Evolutionary conservation across 257 asterid genomes (phyloP), one percentile per base, ranked within the genome.

Genomic region (Jacaranda mimosifolia): DNA sequence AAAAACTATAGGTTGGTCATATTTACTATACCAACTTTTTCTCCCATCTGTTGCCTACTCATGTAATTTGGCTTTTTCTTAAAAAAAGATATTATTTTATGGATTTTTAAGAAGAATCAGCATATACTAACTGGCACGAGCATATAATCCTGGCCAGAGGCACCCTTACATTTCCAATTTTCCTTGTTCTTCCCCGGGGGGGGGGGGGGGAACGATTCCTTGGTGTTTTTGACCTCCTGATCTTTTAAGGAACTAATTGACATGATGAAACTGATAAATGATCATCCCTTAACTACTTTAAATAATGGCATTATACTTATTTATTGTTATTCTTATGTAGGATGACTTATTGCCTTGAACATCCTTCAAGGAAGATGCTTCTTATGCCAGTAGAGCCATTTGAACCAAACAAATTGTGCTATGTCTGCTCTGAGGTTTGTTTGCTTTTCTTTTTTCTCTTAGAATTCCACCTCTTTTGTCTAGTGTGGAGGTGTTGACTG

Each of bases 321-420:
- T 38, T 36, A 7, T 56, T 58, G 21, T 43, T 64, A 43, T 26
- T 73, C 18, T 36, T 51, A 13, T 88, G 86, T 81, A 96, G 99
- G 92, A 96, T 93, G 99, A 96, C 99, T 15, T 96, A 90, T 79
- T 96, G 99, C 77, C 97, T 96, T 60, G 94, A 93, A 81, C 97
- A 91, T 87, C 96, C 99, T 72, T 75, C 97, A n/a, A 92, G 78
- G 83, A 96, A 93, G 82, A 85, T 93, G 94, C 91, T 96, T 75
- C 94, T 96, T 68, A 93, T 96, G 99, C 98, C 99, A 6, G 90
- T 93, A 18, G 94, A 89, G 80, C 99, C 99, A 42, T 96, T 93
- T 86, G 98, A 91, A 83, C 94, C 97, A 63, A 96, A 91, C 76
- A 88, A 88, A 73, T 87, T 90, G 7, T 96, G 99, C 84, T 96